Conservation (phyloP, 345 rosid species). For the Rhizophora mangle region DNA sequence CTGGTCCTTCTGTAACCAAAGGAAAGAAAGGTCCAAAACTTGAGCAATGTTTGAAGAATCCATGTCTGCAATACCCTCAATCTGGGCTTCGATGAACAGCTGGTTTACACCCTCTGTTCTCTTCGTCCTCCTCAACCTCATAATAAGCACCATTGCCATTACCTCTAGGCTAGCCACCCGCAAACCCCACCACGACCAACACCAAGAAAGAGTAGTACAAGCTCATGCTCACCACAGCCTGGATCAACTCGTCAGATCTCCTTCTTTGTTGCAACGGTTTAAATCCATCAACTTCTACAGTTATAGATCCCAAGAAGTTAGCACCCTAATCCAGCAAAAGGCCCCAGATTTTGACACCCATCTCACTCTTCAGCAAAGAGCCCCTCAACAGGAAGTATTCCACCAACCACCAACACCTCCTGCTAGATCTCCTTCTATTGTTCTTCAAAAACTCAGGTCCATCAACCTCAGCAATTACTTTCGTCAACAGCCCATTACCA, state of each 20-base stretch:
- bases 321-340: conserved; percentile 26
- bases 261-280: conserved; percentile 63
- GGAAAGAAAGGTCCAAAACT: not conserved
- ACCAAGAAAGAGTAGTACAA: conserved; percentile 5
- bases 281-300: conserved; percentile 57
- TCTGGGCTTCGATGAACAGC: conserved; percentile 63
- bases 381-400: not conserved
- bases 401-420: conserved; percentile 19
- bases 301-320: conserved; percentile 41
- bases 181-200: conserved; percentile 12
- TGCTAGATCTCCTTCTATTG: conserved; percentile 62
- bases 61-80: conserved; percentile 36
- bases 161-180: conserved; percentile 47
- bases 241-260: conserved; percentile 48
- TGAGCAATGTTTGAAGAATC: conserved; percentile 47
- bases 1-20: not conserved
- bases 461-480: conserved; percentile 50
- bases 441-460: conserved; percentile 56
- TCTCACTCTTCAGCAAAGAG: conserved; percentile 24
- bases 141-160: conserved; percentile 65
- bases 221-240: not conserved
- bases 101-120: conserved; percentile 80
- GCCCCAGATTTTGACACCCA: conserved; percentile 32
- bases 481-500: conserved; percentile 42
- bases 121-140: conserved; percentile 65